A percentile compares a stretch with the other conserved stretches of the same genome.
Conservation (phyloP, 1,139 yeast species). For the Hyphopichia fennica region DNA sequence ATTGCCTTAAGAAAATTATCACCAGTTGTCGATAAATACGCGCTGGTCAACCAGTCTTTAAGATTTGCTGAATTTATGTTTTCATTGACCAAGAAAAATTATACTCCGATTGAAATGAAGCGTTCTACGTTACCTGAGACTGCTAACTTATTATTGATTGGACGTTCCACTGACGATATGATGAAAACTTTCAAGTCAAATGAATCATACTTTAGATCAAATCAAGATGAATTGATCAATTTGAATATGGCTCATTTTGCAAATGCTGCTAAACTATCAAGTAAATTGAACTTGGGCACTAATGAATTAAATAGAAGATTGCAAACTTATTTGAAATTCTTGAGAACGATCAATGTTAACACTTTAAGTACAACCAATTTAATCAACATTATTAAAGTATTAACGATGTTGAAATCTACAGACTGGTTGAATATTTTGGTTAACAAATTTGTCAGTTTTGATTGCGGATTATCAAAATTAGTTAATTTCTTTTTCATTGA, state of each 20-base stretch:
- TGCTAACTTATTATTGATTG: not conserved
- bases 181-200: conserved; percentile 11
- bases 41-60: conserved; percentile 16
- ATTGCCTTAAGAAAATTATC: conserved; percentile 18
- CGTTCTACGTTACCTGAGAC: conserved; percentile 5
- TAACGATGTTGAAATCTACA: conserved; percentile 23
- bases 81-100: conserved; percentile 10
- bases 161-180: conserved; percentile 12
- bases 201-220: conserved; percentile 7
- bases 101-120: not conserved
- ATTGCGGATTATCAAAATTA: conserved; percentile 15
- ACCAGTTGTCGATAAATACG: conserved; percentile 11
- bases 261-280: conserved; percentile 11
- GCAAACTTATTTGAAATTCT: conserved; percentile 19
- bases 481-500: conserved; percentile 33
- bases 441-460: conserved; percentile 21
- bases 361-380: conserved; percentile 25
- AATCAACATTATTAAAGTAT: conserved; percentile 23
- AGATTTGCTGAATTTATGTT: conserved; percentile 22
- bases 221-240: conserved; percentile 15
- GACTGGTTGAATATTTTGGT: conserved; percentile 29
- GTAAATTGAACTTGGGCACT: conserved; percentile 7
- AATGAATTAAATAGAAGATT: conserved; percentile 6
- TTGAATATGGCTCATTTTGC: conserved; percentile 15
- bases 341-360: conserved; percentile 19